A percentile compares a stretch with the other conserved stretches of the same genome.
phyloP scores from a whole-genome alignment of 2,329 filamentous ascomycete genomes.

The Ceratocystis eucalypticola region DNA sequence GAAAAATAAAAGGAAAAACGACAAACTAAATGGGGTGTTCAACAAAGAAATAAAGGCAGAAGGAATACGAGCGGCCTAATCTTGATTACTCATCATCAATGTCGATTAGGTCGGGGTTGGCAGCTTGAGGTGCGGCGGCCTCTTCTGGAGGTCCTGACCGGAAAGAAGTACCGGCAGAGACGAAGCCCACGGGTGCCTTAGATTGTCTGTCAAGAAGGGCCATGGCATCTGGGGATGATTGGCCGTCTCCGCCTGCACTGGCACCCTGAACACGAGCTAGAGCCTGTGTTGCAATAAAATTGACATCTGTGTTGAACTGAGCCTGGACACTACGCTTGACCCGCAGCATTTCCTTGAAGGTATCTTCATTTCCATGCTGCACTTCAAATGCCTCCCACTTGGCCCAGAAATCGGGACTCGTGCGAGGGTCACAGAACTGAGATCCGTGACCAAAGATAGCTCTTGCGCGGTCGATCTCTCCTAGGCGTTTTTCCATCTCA shows the following conservation, averaged over 20 bases:
- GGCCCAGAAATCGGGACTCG: conserved; percentile 79
- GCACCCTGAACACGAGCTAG: conserved; percentile 62
- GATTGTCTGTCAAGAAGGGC: conserved; percentile 75
- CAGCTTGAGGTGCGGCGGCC: conserved; percentile 34
- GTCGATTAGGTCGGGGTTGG: conserved; percentile 78
- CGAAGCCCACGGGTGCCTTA: conserved; percentile 79
- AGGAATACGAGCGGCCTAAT: conserved; percentile 2
- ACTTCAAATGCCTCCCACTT: conserved; percentile 98
- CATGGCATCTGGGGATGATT: conserved; percentile 45
- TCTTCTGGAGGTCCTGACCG: conserved; percentile 58
- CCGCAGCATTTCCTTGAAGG: conserved; percentile 96
- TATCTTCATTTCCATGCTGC: conserved; percentile 96
- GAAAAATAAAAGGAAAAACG: background rate
- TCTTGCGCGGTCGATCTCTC: conserved; percentile 86
- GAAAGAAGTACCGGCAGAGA: conserved; percentile 44
- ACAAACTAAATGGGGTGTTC: conserved; percentile 16
- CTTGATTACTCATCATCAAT: conserved; percentile 42
- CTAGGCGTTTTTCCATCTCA: conserved; percentile 83
- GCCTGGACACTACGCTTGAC: conserved; percentile 96
- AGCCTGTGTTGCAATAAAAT: conserved; percentile 93
- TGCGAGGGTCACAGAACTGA: conserved; percentile 92
- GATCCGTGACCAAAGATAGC: conserved; percentile 94
- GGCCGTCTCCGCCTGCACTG: conserved; percentile 42
- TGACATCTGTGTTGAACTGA: conserved; percentile 97
- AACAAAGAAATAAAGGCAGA: conserved; percentile 16